Base-by-base conservation (phyloP, 2,329 filamentous ascomycete species). In the Hirsutella thompsonii region DNA sequence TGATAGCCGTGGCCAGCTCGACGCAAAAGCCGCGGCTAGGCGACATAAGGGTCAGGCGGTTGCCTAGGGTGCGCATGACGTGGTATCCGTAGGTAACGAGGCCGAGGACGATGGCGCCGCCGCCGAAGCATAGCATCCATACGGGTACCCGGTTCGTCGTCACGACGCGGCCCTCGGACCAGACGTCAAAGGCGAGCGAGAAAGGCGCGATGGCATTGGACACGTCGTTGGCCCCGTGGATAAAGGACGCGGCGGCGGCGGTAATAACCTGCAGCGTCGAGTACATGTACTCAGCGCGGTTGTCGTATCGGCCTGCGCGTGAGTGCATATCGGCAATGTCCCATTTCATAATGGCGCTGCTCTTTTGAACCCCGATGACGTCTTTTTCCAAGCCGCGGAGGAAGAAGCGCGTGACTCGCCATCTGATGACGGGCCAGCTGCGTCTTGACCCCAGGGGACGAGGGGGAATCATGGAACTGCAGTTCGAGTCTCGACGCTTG, bases 191-290 rank as follows among this genome's bases (percentile, higher is more conserved):
- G 37, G 71, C 69, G 16, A 69, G 70, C 10, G 69, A 62, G 52
- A 69, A 71, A 2, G 70, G 70, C 20, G 67, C 67, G 37, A 69
- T 63, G 32, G 67, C 64, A 51, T 74, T 75, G 42, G 66, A 61
- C 19, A 75, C 69, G 46, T 76, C 72, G 55, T 82, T 83, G 48
- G 76, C 75, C 20, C 79, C 79, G 59, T 83, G 77, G 2, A 72
- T 72, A 46, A 81, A 80, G 3, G 75, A 79, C 13, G 76, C 72
- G 26, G 76, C 74, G 47, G 71, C 70, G 9, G 77, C 76, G 5
- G 76, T 76, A 59, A 76, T 64, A 49, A 78, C 57, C 49, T 77
- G 74, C 23, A 76, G 64, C 57, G 75, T 79, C 5, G 70, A 73
- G 57, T 74, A 79, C 38, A 74, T 62, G 59, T 73, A 74, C 56